Evolutionary conservation across 352 stramenopile species (phyloP).

Genomic region (Pythium apleroticum): DNA sequence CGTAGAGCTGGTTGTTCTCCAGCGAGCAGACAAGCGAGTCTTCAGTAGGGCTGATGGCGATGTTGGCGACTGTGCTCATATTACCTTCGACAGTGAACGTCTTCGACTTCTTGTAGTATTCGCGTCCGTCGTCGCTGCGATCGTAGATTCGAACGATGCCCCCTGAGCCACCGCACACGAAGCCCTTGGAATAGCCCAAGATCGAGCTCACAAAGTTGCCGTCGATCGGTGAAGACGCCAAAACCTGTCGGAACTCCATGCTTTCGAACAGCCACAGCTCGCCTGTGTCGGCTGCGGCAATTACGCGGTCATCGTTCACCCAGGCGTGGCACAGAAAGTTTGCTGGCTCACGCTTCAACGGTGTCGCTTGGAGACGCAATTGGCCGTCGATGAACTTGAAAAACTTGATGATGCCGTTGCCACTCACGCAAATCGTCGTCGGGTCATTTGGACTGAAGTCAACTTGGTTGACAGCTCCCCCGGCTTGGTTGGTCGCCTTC

Average conservation of each 20-base stretch:
- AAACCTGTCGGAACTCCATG: slow-evolving; percentile 87
- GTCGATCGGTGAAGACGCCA: slow-evolving; percentile 72
- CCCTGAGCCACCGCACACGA: slow-evolving; percentile 77
- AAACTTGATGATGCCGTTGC: slow-evolving; percentile 89
- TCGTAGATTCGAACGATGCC: slow-evolving; percentile 84
- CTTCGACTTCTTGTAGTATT: slow-evolving; percentile 92
- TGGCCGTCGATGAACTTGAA: slow-evolving; percentile 86
- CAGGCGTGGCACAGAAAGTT: slow-evolving; percentile 92
- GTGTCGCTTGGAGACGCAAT: slow-evolving; percentile 63
- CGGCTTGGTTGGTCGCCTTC: slow-evolving; percentile 69
- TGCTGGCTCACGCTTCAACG: slow-evolving; percentile 71
- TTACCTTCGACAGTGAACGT: slow-evolving; percentile 88
- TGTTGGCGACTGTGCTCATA: slow-evolving; percentile 69
- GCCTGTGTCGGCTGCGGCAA: slow-evolving; percentile 86
- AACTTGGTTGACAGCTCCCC: slow-evolving; percentile 77
- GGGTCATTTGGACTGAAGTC: slow-evolving; percentile 90
- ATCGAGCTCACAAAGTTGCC: slow-evolving; percentile 84
- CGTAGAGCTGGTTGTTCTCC: slow-evolving; percentile 90
- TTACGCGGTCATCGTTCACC: slow-evolving; percentile 90
- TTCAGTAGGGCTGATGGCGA: slow-evolving; percentile 88
- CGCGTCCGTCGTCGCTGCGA: slow-evolving; percentile 75
- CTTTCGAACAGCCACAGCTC: slow-evolving; percentile 93
- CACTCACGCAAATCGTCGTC: slow-evolving; percentile 85
- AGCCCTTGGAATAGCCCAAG: slow-evolving; percentile 89
- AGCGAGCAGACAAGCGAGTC: slow-evolving; percentile 88